Evolutionary conservation across 2,329 filamentous ascomycete species (phyloP).

Genomic region (Cryphonectria nitschkei): DNA sequence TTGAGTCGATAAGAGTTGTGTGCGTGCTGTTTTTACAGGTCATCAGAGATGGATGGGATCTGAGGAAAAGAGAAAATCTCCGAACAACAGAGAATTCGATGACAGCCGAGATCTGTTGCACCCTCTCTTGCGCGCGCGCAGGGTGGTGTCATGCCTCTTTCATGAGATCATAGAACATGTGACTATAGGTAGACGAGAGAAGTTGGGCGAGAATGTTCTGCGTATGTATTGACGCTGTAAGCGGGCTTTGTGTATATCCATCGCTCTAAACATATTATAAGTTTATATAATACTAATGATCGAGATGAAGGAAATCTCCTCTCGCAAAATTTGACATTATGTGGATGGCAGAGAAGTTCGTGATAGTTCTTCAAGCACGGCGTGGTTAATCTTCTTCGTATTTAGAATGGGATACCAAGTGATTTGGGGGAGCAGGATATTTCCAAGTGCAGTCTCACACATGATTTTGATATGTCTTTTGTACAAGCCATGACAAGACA

Average conservation of each 20-base stretch:
- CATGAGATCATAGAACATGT: not conserved
- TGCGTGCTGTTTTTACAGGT: not conserved
- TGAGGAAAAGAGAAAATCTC: not conserved
- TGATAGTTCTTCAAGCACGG: no score
- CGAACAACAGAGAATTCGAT: not conserved
- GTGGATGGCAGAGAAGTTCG: not conserved
- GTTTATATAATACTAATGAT: not conserved
- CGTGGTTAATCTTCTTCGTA: no score
- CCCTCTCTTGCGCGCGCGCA: no score
- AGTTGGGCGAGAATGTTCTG: not conserved
- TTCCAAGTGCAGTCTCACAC: not conserved
- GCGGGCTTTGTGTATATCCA: not conserved
- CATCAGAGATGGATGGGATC: not conserved
- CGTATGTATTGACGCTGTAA: not conserved
- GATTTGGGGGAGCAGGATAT: not conserved
- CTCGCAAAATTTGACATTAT: not conserved
- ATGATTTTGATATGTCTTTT: not conserved
- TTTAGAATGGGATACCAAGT: no score
- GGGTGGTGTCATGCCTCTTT: no score
- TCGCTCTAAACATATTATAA: not conserved
- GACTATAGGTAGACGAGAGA: not conserved
- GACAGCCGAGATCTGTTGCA: no score
- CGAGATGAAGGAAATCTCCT: not conserved
- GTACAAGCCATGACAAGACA: not conserved
- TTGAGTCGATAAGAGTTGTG: not conserved